phyloP scores from a whole-genome alignment of 371 early-diverging fungal species.

The Mortierella sp. region DNA sequence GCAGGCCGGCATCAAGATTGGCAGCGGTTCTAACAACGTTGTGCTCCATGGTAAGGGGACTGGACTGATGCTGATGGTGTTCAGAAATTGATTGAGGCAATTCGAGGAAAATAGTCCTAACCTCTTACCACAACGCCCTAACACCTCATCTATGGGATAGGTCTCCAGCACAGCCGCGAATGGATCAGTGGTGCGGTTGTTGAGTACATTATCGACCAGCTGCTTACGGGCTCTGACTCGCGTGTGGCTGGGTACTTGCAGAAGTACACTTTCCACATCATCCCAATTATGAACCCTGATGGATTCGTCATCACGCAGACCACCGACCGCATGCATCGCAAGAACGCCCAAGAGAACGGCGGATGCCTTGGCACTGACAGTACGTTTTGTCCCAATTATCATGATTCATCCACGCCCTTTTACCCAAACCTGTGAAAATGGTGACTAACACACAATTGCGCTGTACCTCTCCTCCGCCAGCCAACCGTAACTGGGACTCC shows the following conservation, averaged over 20 bases:
- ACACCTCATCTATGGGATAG: neutral
- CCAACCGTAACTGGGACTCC: constrained; percentile 63
- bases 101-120: no score
- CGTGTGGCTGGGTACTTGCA: constrained; percentile 47
- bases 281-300: constrained; percentile 72
- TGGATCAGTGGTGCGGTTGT: constrained; percentile 41
- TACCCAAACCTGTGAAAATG: no score
- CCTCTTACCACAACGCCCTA: no score
- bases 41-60: constrained; percentile 47
- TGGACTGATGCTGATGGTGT: no score
- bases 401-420: no score
- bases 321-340: constrained; percentile 66
- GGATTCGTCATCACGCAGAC: constrained; percentile 67
- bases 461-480: constrained; percentile 6
- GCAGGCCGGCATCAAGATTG: constrained; percentile 51
- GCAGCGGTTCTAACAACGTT: constrained; percentile 45
- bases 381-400: no score
- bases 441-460: no score
- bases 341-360: constrained; percentile 60
- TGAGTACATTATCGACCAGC: constrained; percentile 38
- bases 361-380: constrained; percentile 54
- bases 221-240: constrained; percentile 43
- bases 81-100: no score
- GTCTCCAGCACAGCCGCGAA: constrained; percentile 37
- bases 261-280: constrained; percentile 52